A percentile compares a stretch with the other conserved stretches of the same genome.
phyloP scores from a whole-genome alignment of 306 rosid genomes.

The Abrus pulchellus region DNA sequence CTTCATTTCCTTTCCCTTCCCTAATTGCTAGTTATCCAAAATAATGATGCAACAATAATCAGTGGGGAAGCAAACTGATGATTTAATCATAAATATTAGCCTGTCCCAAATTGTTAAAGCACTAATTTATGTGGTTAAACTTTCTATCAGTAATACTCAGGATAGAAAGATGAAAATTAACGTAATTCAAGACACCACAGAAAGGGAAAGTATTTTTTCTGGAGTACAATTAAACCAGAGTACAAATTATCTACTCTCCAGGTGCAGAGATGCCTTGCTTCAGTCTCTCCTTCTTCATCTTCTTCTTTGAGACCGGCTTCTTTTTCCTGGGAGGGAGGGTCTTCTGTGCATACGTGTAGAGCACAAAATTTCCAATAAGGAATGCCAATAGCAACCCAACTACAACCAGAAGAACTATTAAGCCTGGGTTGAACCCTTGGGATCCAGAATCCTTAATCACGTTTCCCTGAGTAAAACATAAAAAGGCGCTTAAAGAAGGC shows the following conservation, averaged over 20 bases:
- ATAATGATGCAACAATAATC: neutral
- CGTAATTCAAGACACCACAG: slow-evolving; percentile 47
- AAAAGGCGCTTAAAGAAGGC: slow-evolving; percentile 13
- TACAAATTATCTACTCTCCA: slow-evolving; percentile 70
- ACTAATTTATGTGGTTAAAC: slow-evolving; percentile 25
- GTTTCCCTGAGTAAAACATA: slow-evolving; percentile 50
- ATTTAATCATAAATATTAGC: neutral
- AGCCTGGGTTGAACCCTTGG: slow-evolving; percentile 86
- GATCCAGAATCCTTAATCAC: slow-evolving; percentile 65
- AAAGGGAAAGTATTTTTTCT: slow-evolving; percentile 36
- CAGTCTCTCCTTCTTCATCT: slow-evolving; percentile 91
- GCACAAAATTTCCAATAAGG: slow-evolving; percentile 81
- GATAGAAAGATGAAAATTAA: slow-evolving; percentile 29
- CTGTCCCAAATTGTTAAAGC: slow-evolving; percentile 32
- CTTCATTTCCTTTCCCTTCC: neutral
- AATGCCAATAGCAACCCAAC: slow-evolving; percentile 73
- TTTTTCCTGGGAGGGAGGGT: slow-evolving; percentile 82
- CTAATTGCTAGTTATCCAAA: neutral
- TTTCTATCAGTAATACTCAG: slow-evolving; percentile 27
- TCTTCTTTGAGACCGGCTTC: slow-evolving; percentile 96
- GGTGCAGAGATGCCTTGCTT: slow-evolving; percentile 99
- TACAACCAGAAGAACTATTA: slow-evolving; percentile 82
- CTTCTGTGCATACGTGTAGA: slow-evolving; percentile 86
- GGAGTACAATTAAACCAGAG: slow-evolving; percentile 50
- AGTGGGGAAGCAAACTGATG: neutral